Evolutionary conservation across 345 rosid genomes (phyloP).

Genomic region (Noccaea caerulescens): DNA sequence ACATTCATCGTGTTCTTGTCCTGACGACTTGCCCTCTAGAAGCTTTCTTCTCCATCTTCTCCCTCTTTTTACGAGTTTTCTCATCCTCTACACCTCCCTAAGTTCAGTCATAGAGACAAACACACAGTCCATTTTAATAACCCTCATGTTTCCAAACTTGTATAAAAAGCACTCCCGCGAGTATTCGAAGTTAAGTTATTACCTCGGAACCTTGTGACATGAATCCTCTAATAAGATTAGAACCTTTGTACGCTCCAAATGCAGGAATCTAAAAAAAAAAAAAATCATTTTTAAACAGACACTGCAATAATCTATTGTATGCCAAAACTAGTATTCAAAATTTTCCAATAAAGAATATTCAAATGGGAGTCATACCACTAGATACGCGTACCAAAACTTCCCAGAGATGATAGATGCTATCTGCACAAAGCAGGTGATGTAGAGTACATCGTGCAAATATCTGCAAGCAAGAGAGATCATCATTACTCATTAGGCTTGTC

Average conservation of each 20-base stretch:
- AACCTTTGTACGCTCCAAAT: constrained; percentile 72
- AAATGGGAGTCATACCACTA: constrained; percentile 59
- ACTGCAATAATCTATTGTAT: background rate
- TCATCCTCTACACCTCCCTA: constrained; percentile 81
- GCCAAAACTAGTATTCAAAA: background rate
- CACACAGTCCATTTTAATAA: background rate
- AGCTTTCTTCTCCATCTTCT: constrained; percentile 89
- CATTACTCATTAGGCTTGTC: background rate
- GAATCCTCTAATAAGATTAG: constrained; percentile 64
- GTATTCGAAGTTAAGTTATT: constrained; percentile 11
- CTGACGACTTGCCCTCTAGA: constrained; percentile 66
- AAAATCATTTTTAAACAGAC: background rate
- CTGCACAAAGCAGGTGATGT: constrained; percentile 89
- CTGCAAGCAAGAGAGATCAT: constrained; percentile 47
- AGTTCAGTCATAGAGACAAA: constrained; percentile 24
- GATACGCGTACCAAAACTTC: constrained; percentile 81
- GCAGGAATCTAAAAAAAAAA: constrained; percentile 63
- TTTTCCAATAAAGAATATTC: background rate
- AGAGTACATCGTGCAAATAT: constrained; percentile 79
- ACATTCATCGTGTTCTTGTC: constrained; percentile 60
- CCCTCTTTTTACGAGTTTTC: constrained; percentile 84
- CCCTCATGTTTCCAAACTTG: background rate
- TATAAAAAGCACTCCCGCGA: constrained; percentile 8
- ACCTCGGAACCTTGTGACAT: constrained; percentile 75
- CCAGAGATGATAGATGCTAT: constrained; percentile 74